Percentiles rank a stretch among this genome's conserved stretches.
Evolutionary conservation across 1,284 basidiomycete species (phyloP).

Genomic region (Ceratobasidium sp.): DNA sequence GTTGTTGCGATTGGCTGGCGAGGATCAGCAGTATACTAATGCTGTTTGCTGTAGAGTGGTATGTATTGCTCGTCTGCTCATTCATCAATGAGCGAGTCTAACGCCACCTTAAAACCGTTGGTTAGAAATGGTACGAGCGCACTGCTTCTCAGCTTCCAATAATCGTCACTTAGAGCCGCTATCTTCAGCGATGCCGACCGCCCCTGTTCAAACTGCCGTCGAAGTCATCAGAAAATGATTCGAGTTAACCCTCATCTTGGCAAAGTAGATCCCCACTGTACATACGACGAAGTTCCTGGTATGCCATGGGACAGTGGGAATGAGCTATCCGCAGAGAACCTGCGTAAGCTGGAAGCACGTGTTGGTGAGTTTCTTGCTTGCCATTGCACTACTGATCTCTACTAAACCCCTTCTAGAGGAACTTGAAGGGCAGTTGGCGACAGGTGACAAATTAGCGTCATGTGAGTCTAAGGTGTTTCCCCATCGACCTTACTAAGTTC

Average conservation of each 20-base stretch:
- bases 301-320: conserved; percentile 1
- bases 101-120: not conserved
- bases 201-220: conserved; percentile 29
- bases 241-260: conserved; percentile 37
- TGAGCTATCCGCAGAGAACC: not conserved
- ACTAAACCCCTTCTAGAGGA: conserved; percentile 14
- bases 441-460: not conserved
- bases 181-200: conserved; percentile 26
- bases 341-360: conserved; percentile 18
- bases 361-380: conserved; percentile 8
- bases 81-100: not conserved
- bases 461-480: not conserved
- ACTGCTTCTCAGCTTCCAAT: not conserved
- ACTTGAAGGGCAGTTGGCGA: not conserved
- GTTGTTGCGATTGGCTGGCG: not conserved
- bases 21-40: conserved; percentile 4
- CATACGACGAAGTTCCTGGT: conserved; percentile 19
- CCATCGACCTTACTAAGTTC: not conserved
- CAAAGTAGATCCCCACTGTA: conserved; percentile 25
- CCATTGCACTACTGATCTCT: not conserved
- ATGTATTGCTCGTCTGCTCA: not conserved
- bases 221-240: conserved; percentile 34
- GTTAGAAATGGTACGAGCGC: conserved; percentile 32
- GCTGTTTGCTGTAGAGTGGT: conserved; percentile 27
- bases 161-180: not conserved